Base-by-base conservation (phyloP, 257 asterid species). In the Lithospermum erythrorhizon region DNA sequence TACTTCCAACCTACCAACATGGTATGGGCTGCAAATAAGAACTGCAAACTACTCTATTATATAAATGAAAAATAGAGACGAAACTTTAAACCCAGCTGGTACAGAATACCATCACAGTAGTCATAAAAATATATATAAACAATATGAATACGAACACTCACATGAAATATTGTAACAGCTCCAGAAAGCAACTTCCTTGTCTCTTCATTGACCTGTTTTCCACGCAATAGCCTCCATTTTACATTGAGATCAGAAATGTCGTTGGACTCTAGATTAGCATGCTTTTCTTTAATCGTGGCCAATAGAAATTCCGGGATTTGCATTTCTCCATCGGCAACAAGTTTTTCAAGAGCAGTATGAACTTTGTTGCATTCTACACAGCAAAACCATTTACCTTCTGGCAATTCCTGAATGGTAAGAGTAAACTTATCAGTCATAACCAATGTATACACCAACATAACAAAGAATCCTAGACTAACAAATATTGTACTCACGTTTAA, bases 351-450 rank as follows among this genome's bases (percentile, higher is more conserved):
- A 55, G 79, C 41, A 53, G 75, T 70, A 62, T 84, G 82, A 63
- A 89, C 74, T 62, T 25, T 65, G 49, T 71, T 71, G 78, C 99
- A 93, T 32, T 64, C 78, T 25, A n/a, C 61, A 70, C 83, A 68
- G 65, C 98, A 91, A 78, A 88, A 93, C 99, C 99, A 93, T 47
- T 84, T 84, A 55, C 76, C 77, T 45, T 77, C 72, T 4, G 99
- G 96, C 71, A 86, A 67, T 58, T 81, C 96, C 97, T 59, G 53
- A 59, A 68, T 16, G 22, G 58, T 55, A 49, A n/a, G 22, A 54
- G 55, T 19, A 61, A 24, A 30, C 61, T 53, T n/a, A 51, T 41
- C 9, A 21, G 17, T 18, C 30, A 57, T 13, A 65, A 3, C 17
- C 20, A 61, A 41, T 41, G 17, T 45, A 29, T 11, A 56, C 5